phyloP scores from a whole-genome alignment of 352 stramenopile genomes.

The Phytophthora cryptogea region DNA sequence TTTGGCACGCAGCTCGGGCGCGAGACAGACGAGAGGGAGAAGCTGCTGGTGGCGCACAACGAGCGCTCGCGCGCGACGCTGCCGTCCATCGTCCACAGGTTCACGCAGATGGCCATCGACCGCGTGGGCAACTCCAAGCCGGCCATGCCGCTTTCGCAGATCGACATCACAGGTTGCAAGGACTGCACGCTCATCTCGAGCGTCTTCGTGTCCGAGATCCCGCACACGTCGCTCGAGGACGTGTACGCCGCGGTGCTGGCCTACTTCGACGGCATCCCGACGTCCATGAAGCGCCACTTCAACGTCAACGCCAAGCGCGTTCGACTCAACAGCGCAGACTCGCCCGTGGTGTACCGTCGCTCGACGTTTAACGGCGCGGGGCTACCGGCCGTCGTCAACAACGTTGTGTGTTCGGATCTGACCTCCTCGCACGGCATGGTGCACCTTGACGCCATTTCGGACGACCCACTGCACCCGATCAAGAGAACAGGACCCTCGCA shows the following conservation, averaged over 20 bases:
- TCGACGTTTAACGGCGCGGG: slow-evolving; percentile 31
- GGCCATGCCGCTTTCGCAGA: slow-evolving; percentile 38
- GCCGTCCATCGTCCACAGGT: slow-evolving; percentile 31
- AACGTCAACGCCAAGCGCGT: slow-evolving; percentile 29
- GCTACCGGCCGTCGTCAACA: slow-evolving; percentile 32
- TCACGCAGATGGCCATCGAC: slow-evolving; percentile 30
- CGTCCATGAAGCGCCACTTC: slow-evolving; percentile 42
- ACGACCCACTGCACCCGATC: slow-evolving; percentile 37
- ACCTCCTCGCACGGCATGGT: slow-evolving; percentile 34
- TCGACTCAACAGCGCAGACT: slow-evolving; percentile 25
- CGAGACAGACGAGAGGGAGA: slow-evolving; percentile 20
- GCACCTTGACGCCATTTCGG: slow-evolving; percentile 38
- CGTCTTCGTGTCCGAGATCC: slow-evolving; percentile 44
- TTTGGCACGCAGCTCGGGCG: slow-evolving; percentile 32
- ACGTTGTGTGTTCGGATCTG: slow-evolving; percentile 35
- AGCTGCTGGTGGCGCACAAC: slow-evolving; percentile 34
- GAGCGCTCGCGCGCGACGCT: slow-evolving; percentile 29
- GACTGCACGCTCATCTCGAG: slow-evolving; percentile 42
- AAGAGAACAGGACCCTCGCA: slow-evolving; percentile 16
- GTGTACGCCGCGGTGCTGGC: slow-evolving; percentile 36
- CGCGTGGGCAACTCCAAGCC: slow-evolving; percentile 11
- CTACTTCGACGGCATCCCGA: slow-evolving; percentile 40
- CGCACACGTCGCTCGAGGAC: slow-evolving; percentile 38
- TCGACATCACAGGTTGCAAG: slow-evolving; percentile 38
- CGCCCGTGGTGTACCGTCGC: slow-evolving; percentile 34